Evolutionary conservation across 805 yeast genomes (phyloP).

Genomic region (Candida michaelii): DNA sequence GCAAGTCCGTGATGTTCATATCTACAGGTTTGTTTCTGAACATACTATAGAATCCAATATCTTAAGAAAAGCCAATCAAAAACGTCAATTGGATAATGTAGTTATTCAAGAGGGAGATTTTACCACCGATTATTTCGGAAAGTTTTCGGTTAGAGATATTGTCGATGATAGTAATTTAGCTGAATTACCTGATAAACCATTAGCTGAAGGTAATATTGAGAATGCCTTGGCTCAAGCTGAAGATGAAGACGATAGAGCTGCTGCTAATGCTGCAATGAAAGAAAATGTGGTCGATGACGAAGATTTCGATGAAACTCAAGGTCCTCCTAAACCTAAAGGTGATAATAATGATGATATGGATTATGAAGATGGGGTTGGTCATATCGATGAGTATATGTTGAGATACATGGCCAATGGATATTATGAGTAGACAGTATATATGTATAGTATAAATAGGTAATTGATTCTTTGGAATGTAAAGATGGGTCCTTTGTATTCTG

Average conservation of each 20-base stretch:
- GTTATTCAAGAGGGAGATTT: slow-evolving; percentile 98
- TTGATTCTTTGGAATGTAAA: too few relatives aligned
- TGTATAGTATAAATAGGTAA: too few relatives aligned
- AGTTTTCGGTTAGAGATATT: slow-evolving; percentile 80
- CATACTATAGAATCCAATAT: slow-evolving; percentile 95
- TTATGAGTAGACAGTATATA: slow-evolving; percentile 32
- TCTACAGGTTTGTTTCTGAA: slow-evolving; percentile 93
- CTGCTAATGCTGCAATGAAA: slow-evolving; percentile 85
- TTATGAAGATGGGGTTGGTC: slow-evolving; percentile 67
- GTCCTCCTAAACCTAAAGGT: slow-evolving; percentile 20
- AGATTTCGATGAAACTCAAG: slow-evolving; percentile 66
- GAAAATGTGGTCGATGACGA: slow-evolving; percentile 83
- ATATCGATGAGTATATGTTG: slow-evolving; percentile 96
- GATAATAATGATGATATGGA: slow-evolving; percentile 36
- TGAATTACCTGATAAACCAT: slow-evolving; percentile 42
- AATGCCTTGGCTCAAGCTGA: slow-evolving; percentile 86
- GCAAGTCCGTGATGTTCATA: slow-evolving; percentile 96
- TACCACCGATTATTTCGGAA: slow-evolving; percentile 93
- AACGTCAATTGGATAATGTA: slow-evolving; percentile 88
- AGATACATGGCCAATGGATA: slow-evolving; percentile 82
- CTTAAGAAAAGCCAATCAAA: slow-evolving; percentile 89
- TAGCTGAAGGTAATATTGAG: slow-evolving; percentile 45
- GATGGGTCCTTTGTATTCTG: too few relatives aligned
- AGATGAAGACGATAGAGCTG: slow-evolving; percentile 87
- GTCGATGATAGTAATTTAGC: slow-evolving; percentile 58